These are phyloP conservation scores for Diaporthe citrichinensis DNA, from an alignment of 2,329 filamentous ascomycete species.

Conservation along the genomic window DNA sequence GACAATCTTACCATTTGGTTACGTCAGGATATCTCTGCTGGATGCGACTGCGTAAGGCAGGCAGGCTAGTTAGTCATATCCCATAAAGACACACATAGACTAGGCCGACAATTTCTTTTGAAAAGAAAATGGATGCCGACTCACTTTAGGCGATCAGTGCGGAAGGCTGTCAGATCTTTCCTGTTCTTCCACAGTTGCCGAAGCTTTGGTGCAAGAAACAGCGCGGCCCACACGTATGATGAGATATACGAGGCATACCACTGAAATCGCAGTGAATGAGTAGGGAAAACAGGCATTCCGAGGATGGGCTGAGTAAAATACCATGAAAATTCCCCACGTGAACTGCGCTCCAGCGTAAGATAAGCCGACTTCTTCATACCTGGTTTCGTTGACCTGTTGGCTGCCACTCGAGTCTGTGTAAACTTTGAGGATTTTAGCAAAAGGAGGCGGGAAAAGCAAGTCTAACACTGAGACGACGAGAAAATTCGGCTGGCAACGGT, in stretches of 20 bases:
- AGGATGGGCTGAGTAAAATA: background rate
- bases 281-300: no score
- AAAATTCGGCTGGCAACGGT: background rate
- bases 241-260: slow-evolving; percentile 40
- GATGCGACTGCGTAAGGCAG: slow-evolving; percentile 16
- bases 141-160: slow-evolving; percentile 38
- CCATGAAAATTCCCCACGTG: slow-evolving; percentile 44
- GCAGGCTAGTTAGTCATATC: background rate
- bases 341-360: slow-evolving; percentile 43
- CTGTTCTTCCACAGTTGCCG: slow-evolving; percentile 36
- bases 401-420: slow-evolving; percentile 31
- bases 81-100: background rate
- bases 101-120: background rate
- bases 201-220: slow-evolving; percentile 38
- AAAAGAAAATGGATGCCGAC: background rate
- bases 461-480: background rate
- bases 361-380: slow-evolving; percentile 43
- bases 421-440: slow-evolving; percentile 20
- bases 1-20: slow-evolving; percentile 21
- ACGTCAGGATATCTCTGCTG: slow-evolving; percentile 36
- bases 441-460: background rate
- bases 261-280: no score
- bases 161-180: slow-evolving; percentile 16
- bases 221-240: slow-evolving; percentile 36
- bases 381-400: slow-evolving; percentile 43